Evolutionary conservation across 768 basidiomycete genomes (phyloP).

Genomic region (Pulveroboletus sp.): DNA sequence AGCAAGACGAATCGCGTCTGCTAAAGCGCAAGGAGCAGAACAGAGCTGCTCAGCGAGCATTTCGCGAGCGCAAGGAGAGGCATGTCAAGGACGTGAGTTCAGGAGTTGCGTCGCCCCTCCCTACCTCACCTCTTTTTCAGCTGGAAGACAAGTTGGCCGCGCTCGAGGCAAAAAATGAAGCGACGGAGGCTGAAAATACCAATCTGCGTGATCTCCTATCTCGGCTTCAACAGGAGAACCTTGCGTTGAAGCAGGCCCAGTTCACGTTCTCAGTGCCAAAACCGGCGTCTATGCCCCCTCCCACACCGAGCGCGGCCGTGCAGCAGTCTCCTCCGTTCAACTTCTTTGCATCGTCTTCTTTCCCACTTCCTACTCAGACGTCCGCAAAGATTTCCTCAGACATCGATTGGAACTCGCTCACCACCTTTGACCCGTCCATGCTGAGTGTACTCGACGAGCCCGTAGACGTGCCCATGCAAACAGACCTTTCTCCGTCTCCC

Average conservation of each 20-base stretch:
- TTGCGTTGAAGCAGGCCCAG: constrained; percentile 69
- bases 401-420: constrained; percentile 61
- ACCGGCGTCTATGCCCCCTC: constrained; percentile 21
- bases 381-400: constrained; percentile 26
- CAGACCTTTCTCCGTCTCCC: constrained; percentile 46
- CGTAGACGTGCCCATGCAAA: constrained; percentile 51
- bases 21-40: constrained; percentile 96
- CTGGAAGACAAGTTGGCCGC: constrained; percentile 88
- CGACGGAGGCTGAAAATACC: constrained; percentile 72
- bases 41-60: constrained; percentile 93
- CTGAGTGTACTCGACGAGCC: constrained; percentile 63
- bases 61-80: constrained; percentile 95
- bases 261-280: constrained; percentile 83
- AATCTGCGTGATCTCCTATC: constrained; percentile 83
- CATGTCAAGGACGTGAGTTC: constrained; percentile 89
- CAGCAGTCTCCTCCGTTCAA: constrained; percentile 20
- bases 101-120: background rate
- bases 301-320: constrained; percentile 17
- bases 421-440: constrained; percentile 64
- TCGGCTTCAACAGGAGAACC: constrained; percentile 83
- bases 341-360: constrained; percentile 24
- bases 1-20: constrained; percentile 66
- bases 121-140: constrained; percentile 34
- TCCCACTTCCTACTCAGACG: constrained; percentile 30
- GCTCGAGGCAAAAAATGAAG: constrained; percentile 78